Conservation (phyloP, 331 rosid species). For the Spiraea crenata region DNA sequence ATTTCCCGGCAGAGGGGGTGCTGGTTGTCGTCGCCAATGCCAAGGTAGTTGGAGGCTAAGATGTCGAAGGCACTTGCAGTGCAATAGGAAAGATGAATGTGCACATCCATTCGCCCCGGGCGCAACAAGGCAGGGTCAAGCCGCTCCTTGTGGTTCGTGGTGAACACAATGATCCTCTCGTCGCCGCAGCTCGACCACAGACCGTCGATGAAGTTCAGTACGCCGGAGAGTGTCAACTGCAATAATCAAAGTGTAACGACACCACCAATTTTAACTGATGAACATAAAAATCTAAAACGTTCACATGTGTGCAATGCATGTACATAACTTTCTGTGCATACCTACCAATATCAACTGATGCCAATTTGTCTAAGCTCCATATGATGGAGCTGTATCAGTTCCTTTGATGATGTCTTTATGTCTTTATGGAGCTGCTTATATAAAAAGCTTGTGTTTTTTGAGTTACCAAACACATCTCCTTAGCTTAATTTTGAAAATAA, state of each 20-base stretch:
- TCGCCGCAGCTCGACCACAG: conserved; percentile 60
- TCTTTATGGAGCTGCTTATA: too few relatives aligned
- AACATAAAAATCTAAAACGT: too few relatives aligned
- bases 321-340: too few relatives aligned
- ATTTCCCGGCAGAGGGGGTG: conserved; percentile 33
- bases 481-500: too few relatives aligned
- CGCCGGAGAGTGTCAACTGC: conserved; percentile 35
- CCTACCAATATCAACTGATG: too few relatives aligned
- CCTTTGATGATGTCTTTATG: too few relatives aligned
- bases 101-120: conserved; percentile 64
- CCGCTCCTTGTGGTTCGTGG: conserved; percentile 58
- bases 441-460: too few relatives aligned
- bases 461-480: too few relatives aligned
- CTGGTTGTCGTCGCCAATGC: background rate
- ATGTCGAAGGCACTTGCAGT: conserved; percentile 37
- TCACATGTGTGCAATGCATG: too few relatives aligned
- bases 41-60: conserved; percentile 47
- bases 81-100: conserved; percentile 55
- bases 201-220: conserved; percentile 53
- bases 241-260: too few relatives aligned
- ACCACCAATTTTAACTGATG: too few relatives aligned
- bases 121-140: conserved; percentile 55
- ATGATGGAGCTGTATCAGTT: too few relatives aligned
- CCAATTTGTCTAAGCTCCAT: background rate
- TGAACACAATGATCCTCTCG: conserved; percentile 49